Evolutionary conservation across 163 green algal species (phyloP), one percentile per base, ranked within the genome.

Genomic region (Botryococcus braunii): DNA sequence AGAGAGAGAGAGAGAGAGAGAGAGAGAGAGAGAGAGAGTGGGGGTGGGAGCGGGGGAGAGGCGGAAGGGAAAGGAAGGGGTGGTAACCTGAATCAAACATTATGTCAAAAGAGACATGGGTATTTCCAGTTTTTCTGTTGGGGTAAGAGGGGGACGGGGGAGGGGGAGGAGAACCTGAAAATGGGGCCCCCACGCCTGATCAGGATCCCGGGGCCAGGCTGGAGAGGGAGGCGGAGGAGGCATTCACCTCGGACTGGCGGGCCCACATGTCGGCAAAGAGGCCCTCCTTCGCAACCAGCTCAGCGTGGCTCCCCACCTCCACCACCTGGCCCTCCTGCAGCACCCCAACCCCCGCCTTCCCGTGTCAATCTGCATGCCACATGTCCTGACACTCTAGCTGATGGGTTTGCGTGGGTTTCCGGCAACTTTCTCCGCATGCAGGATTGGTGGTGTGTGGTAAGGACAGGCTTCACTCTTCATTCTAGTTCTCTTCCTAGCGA

Each of bases 261-360:
- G 37, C 39, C 88, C 88, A 95, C 84, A 95, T 88, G 34, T 75
- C 67, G 23, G 76, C 67, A 57, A 93, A 96, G 59, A 89, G 72
- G 6, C 89, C 82, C 0, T 74, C 79, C 38, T 63, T 38, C 57
- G 83, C 79, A 4, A 95, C 63, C 58, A 96, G 74, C 68, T 91
- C 73, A 1, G 62, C 25, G 62, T 95, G 89, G 0, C 52, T 74
- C 37, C 88, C 88, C 11, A 60, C 57, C 63, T 92, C 84, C 5
- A 79, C 61, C 25, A 92, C 80, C 32, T 66, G 13, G 0, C 83
- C 80, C 46, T 79, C 57, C 60, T 77, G 66, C 35, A 81, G 21
- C 35, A 74, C 75, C 34, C 5, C 40, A 40, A 29, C 17, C 55
- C 31, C 73, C 9, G 21, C 36, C 60, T 62, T 9, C 25, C 43